Percentiles rank a stretch among this genome's conserved stretches.
Conservation (phyloP, 208 protist genomes). For the Herpetomonas samuelpessoai region DNA sequence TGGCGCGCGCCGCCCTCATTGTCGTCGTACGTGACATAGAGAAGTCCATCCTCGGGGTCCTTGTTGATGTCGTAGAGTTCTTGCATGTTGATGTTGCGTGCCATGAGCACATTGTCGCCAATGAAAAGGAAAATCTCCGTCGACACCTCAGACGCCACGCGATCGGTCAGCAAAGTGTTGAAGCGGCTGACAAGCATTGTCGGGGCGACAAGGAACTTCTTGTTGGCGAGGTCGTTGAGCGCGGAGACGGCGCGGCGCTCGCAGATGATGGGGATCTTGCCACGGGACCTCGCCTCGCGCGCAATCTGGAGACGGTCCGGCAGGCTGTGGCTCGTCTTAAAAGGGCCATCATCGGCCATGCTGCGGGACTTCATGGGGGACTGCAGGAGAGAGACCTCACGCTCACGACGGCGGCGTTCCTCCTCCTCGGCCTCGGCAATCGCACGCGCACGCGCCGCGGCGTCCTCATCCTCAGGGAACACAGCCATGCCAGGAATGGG, state of each 20-base stretch:
- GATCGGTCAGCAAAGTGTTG: constrained; percentile 17
- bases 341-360: neutral
- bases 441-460: too few species aligned
- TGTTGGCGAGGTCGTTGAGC: constrained; percentile 17
- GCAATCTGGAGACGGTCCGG: constrained; percentile 51
- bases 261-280: constrained; percentile 89
- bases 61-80: constrained; percentile 82
- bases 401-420: too few species aligned
- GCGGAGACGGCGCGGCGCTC: constrained; percentile 40
- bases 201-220: constrained; percentile 19
- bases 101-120: constrained; percentile 29
- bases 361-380: neutral
- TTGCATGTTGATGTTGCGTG: constrained; percentile 16
- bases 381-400: neutral
- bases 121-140: constrained; percentile 25
- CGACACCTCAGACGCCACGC: constrained; percentile 15
- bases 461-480: neutral
- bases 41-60: constrained; percentile 85
- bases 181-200: constrained; percentile 21
- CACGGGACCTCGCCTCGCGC: constrained; percentile 37
- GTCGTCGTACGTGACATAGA: constrained; percentile 76
- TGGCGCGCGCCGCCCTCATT: constrained; percentile 29
- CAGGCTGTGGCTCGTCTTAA: constrained; percentile 33
- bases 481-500: neutral
- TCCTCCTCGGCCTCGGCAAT: too few species aligned